phyloP scores from a whole-genome alignment of 495 filamentous ascomycete species.

The Geoglossum glabrum region DNA sequence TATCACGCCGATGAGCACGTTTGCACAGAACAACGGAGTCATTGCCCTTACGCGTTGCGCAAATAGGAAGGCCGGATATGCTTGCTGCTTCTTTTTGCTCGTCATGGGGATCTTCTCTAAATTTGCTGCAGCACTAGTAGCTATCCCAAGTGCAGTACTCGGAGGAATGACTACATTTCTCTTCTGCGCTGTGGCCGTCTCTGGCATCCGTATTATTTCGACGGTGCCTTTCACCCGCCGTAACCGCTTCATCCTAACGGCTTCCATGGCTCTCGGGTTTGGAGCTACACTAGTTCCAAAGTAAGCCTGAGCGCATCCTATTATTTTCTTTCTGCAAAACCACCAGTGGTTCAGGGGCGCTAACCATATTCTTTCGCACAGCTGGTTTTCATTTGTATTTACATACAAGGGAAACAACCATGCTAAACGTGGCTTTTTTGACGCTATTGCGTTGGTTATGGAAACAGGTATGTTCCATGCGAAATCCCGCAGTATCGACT shows the following conservation, averaged over 20 bases:
- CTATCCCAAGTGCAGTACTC: conserved; percentile 62
- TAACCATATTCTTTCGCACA: not conserved
- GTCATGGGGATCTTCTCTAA: conserved; percentile 84
- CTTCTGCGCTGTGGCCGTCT: conserved; percentile 67
- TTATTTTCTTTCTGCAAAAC: not conserved
- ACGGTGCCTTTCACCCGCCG: conserved; percentile 63
- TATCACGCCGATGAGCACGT: conserved; percentile 65
- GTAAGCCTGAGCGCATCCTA: conserved; percentile 15
- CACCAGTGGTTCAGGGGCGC: not conserved
- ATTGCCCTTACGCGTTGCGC: conserved; percentile 79
- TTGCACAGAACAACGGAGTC: conserved; percentile 83
- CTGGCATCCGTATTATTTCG: conserved; percentile 67
- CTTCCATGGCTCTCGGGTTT: conserved; percentile 54
- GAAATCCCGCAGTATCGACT: not conserved
- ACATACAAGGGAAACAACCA: conserved; percentile 50
- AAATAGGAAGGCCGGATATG: conserved; percentile 71
- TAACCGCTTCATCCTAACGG: conserved; percentile 75
- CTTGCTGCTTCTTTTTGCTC: conserved; percentile 57
- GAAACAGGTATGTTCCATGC: conserved; percentile 40
- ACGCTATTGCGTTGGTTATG: conserved; percentile 66
- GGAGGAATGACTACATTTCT: conserved; percentile 92
- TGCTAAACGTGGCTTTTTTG: conserved; percentile 53
- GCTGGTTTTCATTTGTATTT: conserved; percentile 41
- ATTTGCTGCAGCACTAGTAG: conserved; percentile 70
- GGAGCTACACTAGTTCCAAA: conserved; percentile 64